Evolutionary conservation across 176 grass and related monocot genomes (phyloP).

Genomic region (Zoysia pacifica): DNA sequence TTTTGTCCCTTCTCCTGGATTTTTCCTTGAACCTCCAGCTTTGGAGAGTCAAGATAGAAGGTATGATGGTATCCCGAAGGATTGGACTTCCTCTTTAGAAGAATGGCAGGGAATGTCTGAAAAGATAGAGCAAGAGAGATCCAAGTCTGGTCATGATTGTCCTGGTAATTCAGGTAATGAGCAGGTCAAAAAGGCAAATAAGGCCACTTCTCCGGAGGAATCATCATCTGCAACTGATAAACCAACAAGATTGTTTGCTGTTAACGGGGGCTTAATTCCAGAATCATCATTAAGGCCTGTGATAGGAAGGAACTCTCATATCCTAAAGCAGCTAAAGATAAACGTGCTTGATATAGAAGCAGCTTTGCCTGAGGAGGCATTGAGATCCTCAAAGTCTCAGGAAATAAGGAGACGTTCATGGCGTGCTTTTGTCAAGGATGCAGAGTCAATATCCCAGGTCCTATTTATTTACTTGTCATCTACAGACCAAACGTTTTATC

Average conservation of each 20-base stretch:
- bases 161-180: slow-evolving; percentile 44
- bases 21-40: slow-evolving; percentile 62
- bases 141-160: slow-evolving; percentile 43
- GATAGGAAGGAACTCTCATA: slow-evolving; percentile 69
- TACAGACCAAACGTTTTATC: slow-evolving; percentile 11
- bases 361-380: slow-evolving; percentile 70
- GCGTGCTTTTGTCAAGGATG: slow-evolving; percentile 87
- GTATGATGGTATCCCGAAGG: slow-evolving; percentile 41
- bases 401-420: slow-evolving; percentile 69
- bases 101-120: slow-evolving; percentile 41
- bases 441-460: slow-evolving; percentile 93
- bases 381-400: slow-evolving; percentile 62
- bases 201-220: slow-evolving; percentile 45
- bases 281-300: slow-evolving; percentile 73
- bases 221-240: slow-evolving; percentile 53
- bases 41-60: slow-evolving; percentile 50
- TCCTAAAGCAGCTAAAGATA: slow-evolving; percentile 78
- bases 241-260: slow-evolving; percentile 46
- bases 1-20: slow-evolving; percentile 65
- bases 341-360: slow-evolving; percentile 94
- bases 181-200: slow-evolving; percentile 51
- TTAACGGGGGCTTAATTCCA: slow-evolving; percentile 64
- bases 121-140: slow-evolving; percentile 40
- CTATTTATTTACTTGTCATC: slow-evolving; percentile 20
- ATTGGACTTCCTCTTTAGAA: slow-evolving; percentile 48